Conservation (phyloP, 2,329 filamentous ascomycete species). For the Colletotrichum orbiculare region DNA sequence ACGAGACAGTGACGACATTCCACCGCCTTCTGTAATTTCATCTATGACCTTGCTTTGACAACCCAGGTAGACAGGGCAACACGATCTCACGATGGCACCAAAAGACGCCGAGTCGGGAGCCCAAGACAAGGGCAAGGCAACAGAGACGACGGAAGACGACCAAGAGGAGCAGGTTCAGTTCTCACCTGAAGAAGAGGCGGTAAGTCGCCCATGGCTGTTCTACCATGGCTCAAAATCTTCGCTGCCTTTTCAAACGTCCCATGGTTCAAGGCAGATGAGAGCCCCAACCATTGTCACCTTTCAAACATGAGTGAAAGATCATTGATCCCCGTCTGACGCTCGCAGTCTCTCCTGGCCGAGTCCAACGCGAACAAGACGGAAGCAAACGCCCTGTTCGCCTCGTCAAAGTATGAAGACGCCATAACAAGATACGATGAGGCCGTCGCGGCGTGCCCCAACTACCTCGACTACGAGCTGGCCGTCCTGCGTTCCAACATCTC, state of each 20-base stretch:
- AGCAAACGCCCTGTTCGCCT: conserved; percentile 84
- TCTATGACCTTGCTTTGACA: neutral
- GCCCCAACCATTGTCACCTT: neutral
- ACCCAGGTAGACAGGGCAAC: conserved; percentile 25
- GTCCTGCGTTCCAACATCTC: conserved; percentile 90
- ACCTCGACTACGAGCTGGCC: conserved; percentile 88
- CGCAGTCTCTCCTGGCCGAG: conserved; percentile 74
- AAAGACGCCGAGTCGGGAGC: conserved; percentile 22
- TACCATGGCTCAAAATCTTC: neutral
- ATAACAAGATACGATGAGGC: conserved; percentile 87
- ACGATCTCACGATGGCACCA: conserved; percentile 25
- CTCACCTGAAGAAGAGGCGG: conserved; percentile 67
- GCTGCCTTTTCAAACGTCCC: neutral
- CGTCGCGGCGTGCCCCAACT: conserved; percentile 80
- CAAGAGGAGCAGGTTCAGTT: conserved; percentile 53
- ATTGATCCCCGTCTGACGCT: neutral
- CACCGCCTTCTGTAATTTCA: neutral
- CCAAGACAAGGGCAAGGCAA: conserved; percentile 18
- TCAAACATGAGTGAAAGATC: neutral
- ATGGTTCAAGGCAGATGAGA: neutral
- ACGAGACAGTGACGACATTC: conserved; percentile 33
- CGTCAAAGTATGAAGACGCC: conserved; percentile 78
- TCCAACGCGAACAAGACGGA: conserved; percentile 78
- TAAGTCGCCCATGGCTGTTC: conserved; percentile 47
- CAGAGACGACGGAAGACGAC: conserved; percentile 40